phyloP scores from a whole-genome alignment of 2,329 filamentous ascomycete genomes.

The Colletotrichum chrysophilum region DNA sequence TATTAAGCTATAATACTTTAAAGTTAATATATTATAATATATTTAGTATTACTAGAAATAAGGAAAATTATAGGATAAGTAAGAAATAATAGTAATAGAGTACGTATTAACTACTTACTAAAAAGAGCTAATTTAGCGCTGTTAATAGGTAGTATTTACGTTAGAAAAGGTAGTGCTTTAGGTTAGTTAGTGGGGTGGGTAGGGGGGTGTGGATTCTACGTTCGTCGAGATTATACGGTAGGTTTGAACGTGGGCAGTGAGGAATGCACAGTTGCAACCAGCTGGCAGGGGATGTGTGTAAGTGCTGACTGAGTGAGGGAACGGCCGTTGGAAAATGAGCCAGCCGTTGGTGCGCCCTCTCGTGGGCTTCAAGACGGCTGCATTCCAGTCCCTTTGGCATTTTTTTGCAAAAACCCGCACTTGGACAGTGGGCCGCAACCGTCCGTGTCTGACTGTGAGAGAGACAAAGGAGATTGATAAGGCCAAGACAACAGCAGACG shows the following conservation, averaged over 20 bases:
- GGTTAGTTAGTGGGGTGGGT: too few relatives aligned
- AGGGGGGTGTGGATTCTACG: too few relatives aligned
- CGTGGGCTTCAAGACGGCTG: background rate
- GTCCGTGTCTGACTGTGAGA: constrained; percentile 2
- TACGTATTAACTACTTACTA: too few relatives aligned
- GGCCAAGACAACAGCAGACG: constrained; percentile 3
- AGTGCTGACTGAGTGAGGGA: background rate
- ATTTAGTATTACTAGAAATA: too few relatives aligned
- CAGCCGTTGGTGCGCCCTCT: background rate
- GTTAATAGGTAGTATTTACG: too few relatives aligned
- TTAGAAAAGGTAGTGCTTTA: too few relatives aligned
- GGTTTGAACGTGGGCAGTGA: background rate
- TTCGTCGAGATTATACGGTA: background rate
- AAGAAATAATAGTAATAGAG: too few relatives aligned
- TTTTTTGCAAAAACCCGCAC: background rate
- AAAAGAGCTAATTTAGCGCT: too few relatives aligned
- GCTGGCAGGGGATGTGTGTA: background rate
- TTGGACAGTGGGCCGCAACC: background rate
- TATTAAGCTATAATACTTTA: too few relatives aligned
- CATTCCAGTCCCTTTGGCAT: background rate
- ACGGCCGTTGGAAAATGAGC: background rate
- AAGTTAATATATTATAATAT: too few relatives aligned
- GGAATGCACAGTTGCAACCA: background rate
- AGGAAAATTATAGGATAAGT: too few relatives aligned
- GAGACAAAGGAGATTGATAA: constrained; percentile 16